Conservation (phyloP, 768 basidiomycete genomes). For the Trametes cinnabarina region DNA sequence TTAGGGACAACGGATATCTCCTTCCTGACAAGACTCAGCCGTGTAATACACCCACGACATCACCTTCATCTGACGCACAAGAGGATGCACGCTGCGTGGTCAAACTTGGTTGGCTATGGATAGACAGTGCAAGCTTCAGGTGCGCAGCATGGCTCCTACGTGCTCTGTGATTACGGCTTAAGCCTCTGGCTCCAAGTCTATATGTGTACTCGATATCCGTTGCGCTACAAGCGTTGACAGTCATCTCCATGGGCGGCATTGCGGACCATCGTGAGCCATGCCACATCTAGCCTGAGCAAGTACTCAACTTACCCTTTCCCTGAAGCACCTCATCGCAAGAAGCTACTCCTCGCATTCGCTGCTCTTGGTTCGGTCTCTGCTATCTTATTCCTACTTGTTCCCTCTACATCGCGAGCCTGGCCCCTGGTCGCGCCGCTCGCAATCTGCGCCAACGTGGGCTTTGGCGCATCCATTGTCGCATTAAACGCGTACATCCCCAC, state of each 20-base stretch:
- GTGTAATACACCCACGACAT: constrained; percentile 39
- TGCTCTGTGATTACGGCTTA: background rate
- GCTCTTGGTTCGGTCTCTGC: constrained; percentile 67
- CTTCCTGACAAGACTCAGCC: constrained; percentile 64
- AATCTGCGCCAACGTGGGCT: constrained; percentile 78
- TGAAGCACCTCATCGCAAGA: constrained; percentile 70
- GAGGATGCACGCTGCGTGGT: constrained; percentile 67
- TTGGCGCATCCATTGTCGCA: constrained; percentile 84
- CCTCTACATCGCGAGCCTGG: constrained; percentile 73
- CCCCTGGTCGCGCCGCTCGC: constrained; percentile 65
- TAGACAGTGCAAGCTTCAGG: constrained; percentile 93
- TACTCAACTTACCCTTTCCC: no score
- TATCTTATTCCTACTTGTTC: constrained; percentile 66
- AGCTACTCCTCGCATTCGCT: constrained; percentile 74
- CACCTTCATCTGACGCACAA: constrained; percentile 23
- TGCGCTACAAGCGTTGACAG: constrained; percentile 85
- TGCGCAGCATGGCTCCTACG: constrained; percentile 29
- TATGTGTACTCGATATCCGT: constrained; percentile 89
- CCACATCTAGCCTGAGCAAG: background rate
- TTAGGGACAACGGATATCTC: constrained; percentile 76
- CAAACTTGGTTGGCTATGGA: constrained; percentile 78
- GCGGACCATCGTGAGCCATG: constrained; percentile 78
- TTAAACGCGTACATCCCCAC: constrained; percentile 86
- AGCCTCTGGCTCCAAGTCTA: constrained; percentile 46
- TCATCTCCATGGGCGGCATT: constrained; percentile 90